These are phyloP conservation scores for Lentinula guzmanii DNA, from an alignment of 768 basidiomycete species.

Conservation along the genomic window DNA sequence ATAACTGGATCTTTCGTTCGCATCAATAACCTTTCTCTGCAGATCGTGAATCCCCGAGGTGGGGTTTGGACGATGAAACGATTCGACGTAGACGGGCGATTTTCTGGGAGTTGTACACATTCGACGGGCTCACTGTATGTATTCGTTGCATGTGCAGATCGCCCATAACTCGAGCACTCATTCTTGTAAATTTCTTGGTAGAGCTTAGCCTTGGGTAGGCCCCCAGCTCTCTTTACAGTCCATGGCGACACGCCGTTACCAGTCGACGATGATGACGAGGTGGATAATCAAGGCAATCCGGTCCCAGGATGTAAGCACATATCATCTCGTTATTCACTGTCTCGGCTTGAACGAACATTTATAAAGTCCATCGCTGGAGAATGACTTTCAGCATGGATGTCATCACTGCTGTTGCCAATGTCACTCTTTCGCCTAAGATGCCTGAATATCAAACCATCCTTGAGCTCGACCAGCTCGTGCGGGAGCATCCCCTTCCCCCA, in stretches of 20 bases:
- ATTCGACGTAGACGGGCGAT: constrained; percentile 35
- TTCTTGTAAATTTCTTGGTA: constrained; percentile 3
- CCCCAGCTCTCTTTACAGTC: constrained; percentile 23
- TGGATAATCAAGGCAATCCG: neutral
- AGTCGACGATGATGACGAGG: constrained; percentile 19
- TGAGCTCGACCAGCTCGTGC: neutral
- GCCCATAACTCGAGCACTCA: neutral
- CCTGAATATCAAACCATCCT: constrained; percentile 33
- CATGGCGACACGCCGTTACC: constrained; percentile 31
- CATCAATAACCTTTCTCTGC: neutral
- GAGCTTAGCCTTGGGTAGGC: constrained; percentile 29
- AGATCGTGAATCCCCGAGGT: constrained; percentile 43
- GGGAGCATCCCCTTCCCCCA: neutral
- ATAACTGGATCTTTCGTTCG: neutral
- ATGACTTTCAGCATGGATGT: neutral
- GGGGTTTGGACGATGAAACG: constrained; percentile 30
- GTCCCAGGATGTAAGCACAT: neutral
- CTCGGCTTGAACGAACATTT: neutral
- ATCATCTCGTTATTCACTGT: constrained; percentile 11
- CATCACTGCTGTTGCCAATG: constrained; percentile 27
- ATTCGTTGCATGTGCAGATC: no score
- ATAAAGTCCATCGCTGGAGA: neutral
- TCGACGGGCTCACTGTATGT: constrained; percentile 34
- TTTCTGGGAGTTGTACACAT: constrained; percentile 41
- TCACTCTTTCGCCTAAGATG: constrained; percentile 28